phyloP scores from a whole-genome alignment of 1,139 yeast species.

The Petasospora rhodanensis region DNA sequence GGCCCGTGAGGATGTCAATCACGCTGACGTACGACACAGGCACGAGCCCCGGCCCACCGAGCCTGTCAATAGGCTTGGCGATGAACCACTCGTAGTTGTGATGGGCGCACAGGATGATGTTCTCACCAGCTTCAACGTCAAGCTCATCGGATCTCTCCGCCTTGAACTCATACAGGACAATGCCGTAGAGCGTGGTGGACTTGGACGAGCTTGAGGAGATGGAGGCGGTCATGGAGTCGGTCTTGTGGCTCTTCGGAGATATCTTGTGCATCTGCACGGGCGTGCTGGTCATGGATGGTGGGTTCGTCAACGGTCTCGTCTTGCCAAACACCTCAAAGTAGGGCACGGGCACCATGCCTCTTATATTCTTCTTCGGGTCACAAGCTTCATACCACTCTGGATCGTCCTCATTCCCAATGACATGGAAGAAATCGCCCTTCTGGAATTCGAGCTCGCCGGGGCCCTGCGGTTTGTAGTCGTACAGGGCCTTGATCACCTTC shows the following conservation, averaged over 20 bases:
- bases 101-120: conserved; percentile 89
- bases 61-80: conserved; percentile 89
- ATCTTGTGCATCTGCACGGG: too few species aligned
- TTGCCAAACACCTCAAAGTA: conserved; percentile 80
- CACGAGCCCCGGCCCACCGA: conserved; percentile 96
- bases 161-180: conserved; percentile 72
- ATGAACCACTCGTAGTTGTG: conserved; percentile 97
- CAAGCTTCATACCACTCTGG: conserved; percentile 85
- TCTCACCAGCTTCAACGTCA: conserved; percentile 80
- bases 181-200: conserved; percentile 48
- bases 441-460: conserved; percentile 75
- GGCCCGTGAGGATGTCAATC: conserved; percentile 67
- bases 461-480: conserved; percentile 73
- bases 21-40: conserved; percentile 89
- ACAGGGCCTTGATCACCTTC: conserved; percentile 79
- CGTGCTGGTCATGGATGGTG: too few species aligned
- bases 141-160: conserved; percentile 91
- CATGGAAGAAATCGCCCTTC: conserved; percentile 88
- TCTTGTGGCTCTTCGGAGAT: conserved; percentile 16
- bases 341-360: conserved; percentile 84
- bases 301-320: conserved; percentile 24
- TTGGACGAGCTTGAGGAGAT: conserved; percentile 16
- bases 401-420: conserved; percentile 56
- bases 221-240: conserved; percentile 16
- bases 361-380: conserved; percentile 71